Evolutionary conservation across 139 green algal genomes (phyloP), one percentile per base, ranked within the genome.

Genomic region (Ulvella scutata): DNA sequence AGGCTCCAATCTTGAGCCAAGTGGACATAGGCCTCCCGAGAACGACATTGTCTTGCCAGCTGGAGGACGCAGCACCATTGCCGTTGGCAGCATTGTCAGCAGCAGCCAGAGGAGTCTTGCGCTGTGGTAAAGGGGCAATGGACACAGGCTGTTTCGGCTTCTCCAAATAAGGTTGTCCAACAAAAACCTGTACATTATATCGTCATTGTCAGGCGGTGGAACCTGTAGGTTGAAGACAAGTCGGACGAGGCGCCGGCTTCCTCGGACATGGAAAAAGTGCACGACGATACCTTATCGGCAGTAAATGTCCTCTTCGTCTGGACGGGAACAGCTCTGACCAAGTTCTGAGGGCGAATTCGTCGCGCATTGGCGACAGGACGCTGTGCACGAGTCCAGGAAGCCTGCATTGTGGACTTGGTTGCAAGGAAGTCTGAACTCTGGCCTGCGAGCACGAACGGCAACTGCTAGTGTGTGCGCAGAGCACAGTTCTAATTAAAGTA

Each of bases 1-100:
- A 81, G 36, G 94, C 89, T 10, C 97, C 29, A 76, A 98, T 94
- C 87, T 98, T 97, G 60, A 83, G 73, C 88, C 88, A 92, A 17
- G 88, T 93, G 67, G 88, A 82, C 4, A 74, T 23, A 39, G 81
- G 76, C 36, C 87, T 84, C 38, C 87, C 87, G 34, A 88, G 74
- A 72, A 88, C 87, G 72, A 83, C 85, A 80, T 84, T 84, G 37
- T 67, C 51, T 36, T 67, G n/a, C 31, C 73, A 39, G 3, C 31
- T 21, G 9, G 43, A 43, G 7, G 74, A 36, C 9, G 36, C 36
- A 3, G 38, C 51, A 33, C 33, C 73, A 60, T 39, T 37, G 43
- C 40, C 13, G 3, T 40, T n/a, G 4, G 74, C 74, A 4, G 74
- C 31, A 26, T 67, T 43, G 28, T 72, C 35, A 20, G 20, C 43